A percentile compares a stretch with the other conserved stretches of the same genome.
Evolutionary conservation across 768 basidiomycete genomes (phyloP).

Genomic region (Phylloporus sp.): DNA sequence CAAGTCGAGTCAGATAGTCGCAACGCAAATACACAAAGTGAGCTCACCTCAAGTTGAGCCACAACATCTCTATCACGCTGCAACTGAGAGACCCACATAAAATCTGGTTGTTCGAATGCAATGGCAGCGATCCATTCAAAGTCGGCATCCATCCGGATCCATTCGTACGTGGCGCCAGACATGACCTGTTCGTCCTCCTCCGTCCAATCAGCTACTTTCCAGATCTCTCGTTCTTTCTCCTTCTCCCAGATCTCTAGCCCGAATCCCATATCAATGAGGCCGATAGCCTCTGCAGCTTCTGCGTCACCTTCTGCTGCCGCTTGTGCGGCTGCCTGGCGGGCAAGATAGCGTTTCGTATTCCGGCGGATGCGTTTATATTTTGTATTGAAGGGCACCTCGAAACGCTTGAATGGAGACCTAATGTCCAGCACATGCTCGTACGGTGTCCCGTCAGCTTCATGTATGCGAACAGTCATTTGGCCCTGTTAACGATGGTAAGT

Average conservation of each 20-base stretch:
- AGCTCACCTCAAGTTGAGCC: constrained; percentile 87
- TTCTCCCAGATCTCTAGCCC: constrained; percentile 96
- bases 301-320: constrained; percentile 89
- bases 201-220: constrained; percentile 98
- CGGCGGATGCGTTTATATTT: constrained; percentile 96
- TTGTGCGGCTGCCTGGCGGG: constrained; percentile 87
- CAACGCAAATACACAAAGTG: not conserved
- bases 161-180: constrained; percentile 96
- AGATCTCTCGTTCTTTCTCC: constrained; percentile 84
- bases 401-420: constrained; percentile 80
- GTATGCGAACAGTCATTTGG: constrained; percentile 97
- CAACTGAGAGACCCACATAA: constrained; percentile 97
- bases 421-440: constrained; percentile 98
- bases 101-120: constrained; percentile 92
- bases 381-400: constrained; percentile 97
- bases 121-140: constrained; percentile 98
- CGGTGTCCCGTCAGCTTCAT: constrained; percentile 98
- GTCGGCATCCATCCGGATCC: constrained; percentile 98
- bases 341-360: constrained; percentile 93
- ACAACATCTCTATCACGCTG: constrained; percentile 95
- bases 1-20: constrained; percentile 9
- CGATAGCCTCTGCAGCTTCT: constrained; percentile 90
- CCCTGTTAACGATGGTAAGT: constrained; percentile 46
- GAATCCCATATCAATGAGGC: constrained; percentile 91
- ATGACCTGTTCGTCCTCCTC: constrained; percentile 93